Base-by-base conservation (phyloP, 345 rosid genomes). In the Syzygium oleosum region DNA sequence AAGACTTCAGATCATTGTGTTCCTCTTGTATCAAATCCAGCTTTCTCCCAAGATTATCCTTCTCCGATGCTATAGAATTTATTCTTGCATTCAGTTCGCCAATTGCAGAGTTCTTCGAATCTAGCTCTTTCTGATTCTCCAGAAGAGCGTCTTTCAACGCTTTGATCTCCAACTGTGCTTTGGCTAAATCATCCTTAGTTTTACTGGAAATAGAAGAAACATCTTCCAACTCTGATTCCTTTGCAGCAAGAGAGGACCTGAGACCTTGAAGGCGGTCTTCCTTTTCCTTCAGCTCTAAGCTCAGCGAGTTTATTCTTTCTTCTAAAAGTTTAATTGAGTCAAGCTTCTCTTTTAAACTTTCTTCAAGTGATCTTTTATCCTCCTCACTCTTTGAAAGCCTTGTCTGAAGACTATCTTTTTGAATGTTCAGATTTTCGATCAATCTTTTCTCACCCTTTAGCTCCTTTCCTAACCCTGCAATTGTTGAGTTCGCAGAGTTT, bases 401-500 rank as follows among this genome's bases (percentile, higher is more conserved):
- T 84, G 49, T 87, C 87, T 92, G 95, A 87, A 96, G 94, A 91
- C 90, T 84, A 84, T 89, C 94, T 51, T 92, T 92, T 92, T 93
- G 93, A 89, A 52, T 80, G 86, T 87, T 93, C 80, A 96, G 92
- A 85, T 93, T 93, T 55, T 92, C 95, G 22, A 93, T 87, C 86
- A 88, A 59, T 88, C 79, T 93, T 91, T 93, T 96, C 88, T 96
- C 95, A 41, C 94, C 91, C 90, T 90, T 92, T 61, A 96, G 94
- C 93, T 96, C 99, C 88, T 88, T 91, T 79, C 95, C 99, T 87
- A 96, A 90, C 55, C 91, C 95, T 79, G 92, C 52, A 89, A 95
- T 92, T 59, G 93, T 89, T 68, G 87, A 90, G 87, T 95, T 94
- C 10, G 99, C 99, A 58, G 94, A 91, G 87, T 88, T 94, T 61